Evolutionary conservation across 176 grass and related monocot genomes (phyloP).

Genomic region (Pharus latifolius): DNA sequence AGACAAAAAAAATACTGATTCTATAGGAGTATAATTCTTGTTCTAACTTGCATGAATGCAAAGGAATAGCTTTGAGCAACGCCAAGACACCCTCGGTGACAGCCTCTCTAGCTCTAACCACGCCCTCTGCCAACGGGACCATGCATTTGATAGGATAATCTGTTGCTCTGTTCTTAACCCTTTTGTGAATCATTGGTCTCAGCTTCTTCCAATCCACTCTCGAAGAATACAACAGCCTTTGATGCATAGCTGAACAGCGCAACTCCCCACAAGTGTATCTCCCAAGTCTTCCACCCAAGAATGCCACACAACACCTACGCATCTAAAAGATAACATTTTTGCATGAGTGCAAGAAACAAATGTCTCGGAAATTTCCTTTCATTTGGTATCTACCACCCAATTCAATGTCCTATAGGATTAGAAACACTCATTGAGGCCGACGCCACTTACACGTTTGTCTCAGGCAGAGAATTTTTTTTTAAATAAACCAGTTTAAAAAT

Average conservation of each 20-base stretch:
- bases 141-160: constrained; percentile 70
- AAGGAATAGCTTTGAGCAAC: constrained; percentile 45
- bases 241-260: constrained; percentile 9
- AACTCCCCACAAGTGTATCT: constrained; percentile 14
- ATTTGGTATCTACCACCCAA: too few species aligned
- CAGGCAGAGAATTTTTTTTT: too few species aligned
- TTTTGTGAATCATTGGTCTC: constrained; percentile 81
- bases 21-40: not conserved
- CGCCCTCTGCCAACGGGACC: constrained; percentile 68
- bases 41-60: constrained; percentile 80
- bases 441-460: too few species aligned
- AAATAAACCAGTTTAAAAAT: too few species aligned
- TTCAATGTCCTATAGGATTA: too few species aligned
- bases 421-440: too few species aligned
- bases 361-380: too few species aligned
- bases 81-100: constrained; percentile 43
- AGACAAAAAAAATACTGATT: not conserved
- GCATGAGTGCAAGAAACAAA: not conserved
- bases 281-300: constrained; percentile 2
- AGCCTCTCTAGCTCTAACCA: constrained; percentile 47
- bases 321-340: not conserved
- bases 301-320: constrained; percentile 13
- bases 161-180: constrained; percentile 51
- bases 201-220: constrained; percentile 78
- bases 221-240: constrained; percentile 41